These are phyloP conservation scores for Curvularia lunata DNA, from an alignment of 2,329 filamentous ascomycete genomes.

Conservation along the genomic window DNA sequence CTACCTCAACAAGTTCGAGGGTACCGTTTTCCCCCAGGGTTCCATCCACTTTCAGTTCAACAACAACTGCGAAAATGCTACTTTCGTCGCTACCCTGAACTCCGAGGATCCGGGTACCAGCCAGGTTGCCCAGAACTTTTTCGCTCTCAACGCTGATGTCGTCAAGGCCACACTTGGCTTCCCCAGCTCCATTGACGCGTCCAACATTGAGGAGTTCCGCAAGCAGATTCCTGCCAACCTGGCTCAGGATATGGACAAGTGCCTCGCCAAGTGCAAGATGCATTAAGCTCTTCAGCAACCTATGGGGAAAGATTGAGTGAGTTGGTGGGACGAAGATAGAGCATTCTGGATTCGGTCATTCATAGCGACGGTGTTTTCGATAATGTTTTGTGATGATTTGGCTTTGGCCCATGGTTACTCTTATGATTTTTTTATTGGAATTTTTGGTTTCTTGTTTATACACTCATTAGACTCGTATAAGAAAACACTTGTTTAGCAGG, in stretches of 20 bases:
- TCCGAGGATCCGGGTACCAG: conserved; percentile 53
- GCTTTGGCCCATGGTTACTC: conserved; percentile 17
- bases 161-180: conserved; percentile 50
- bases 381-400: conserved; percentile 9
- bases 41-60: conserved; percentile 59
- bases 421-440: conserved; percentile 19
- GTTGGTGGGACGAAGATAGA: background rate
- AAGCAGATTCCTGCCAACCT: conserved; percentile 55
- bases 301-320: background rate
- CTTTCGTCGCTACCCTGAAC: conserved; percentile 54
- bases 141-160: conserved; percentile 47
- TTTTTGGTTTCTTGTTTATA: conserved; percentile 3
- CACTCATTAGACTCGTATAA: conserved; percentile 7
- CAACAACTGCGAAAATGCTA: conserved; percentile 52
- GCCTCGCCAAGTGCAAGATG: conserved; percentile 56
- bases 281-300: background rate
- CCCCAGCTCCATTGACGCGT: conserved; percentile 41
- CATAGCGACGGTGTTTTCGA: conserved; percentile 29
- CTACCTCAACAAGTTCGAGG: conserved; percentile 51
- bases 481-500: conserved; percentile 6
- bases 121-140: conserved; percentile 54
- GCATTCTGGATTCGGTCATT: conserved; percentile 8
- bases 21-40: conserved; percentile 57
- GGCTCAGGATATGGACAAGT: conserved; percentile 61
- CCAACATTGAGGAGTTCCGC: conserved; percentile 48